Conservation (phyloP, 1,284 basidiomycete genomes). For the Pseudozyma hubeiensis region DNA sequence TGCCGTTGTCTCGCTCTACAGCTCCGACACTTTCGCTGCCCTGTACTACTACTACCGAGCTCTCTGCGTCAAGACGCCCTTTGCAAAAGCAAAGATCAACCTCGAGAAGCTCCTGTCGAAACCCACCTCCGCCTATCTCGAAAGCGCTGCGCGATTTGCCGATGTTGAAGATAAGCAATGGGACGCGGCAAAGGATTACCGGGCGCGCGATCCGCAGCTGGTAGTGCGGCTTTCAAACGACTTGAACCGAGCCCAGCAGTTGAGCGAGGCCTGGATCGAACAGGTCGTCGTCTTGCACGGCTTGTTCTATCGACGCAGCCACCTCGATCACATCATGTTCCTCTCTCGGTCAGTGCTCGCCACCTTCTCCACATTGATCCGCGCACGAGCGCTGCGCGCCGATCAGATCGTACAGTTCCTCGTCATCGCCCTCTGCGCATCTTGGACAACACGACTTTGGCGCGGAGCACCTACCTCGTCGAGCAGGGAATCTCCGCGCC, state of each 20-base stretch:
- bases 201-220: constrained; percentile 28
- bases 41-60: constrained; percentile 91
- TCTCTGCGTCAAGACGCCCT: constrained; percentile 85
- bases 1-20: constrained; percentile 88
- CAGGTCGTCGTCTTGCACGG: constrained; percentile 60
- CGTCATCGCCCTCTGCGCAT: constrained; percentile 57
- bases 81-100: constrained; percentile 88
- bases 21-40: constrained; percentile 82
- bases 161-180: constrained; percentile 16
- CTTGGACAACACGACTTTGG: constrained; percentile 59
- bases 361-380: constrained; percentile 44
- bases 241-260: constrained; percentile 20
- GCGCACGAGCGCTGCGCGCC: constrained; percentile 46
- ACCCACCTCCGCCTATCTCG: constrained; percentile 43
- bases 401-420: constrained; percentile 61
- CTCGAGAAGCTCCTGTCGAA: constrained; percentile 73
- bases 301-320: constrained; percentile 50
- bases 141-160: constrained; percentile 18
- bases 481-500: constrained; percentile 27
- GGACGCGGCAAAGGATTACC: constrained; percentile 28
- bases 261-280: constrained; percentile 35
- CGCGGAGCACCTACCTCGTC: constrained; percentile 27
- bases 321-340: constrained; percentile 46
- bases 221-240: constrained; percentile 26
- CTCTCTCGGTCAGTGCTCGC: constrained; percentile 52